Evolutionary conservation across 768 basidiomycete genomes (phyloP), one percentile per base, ranked within the genome.

Genomic region (Glaciozyma martinii): DNA sequence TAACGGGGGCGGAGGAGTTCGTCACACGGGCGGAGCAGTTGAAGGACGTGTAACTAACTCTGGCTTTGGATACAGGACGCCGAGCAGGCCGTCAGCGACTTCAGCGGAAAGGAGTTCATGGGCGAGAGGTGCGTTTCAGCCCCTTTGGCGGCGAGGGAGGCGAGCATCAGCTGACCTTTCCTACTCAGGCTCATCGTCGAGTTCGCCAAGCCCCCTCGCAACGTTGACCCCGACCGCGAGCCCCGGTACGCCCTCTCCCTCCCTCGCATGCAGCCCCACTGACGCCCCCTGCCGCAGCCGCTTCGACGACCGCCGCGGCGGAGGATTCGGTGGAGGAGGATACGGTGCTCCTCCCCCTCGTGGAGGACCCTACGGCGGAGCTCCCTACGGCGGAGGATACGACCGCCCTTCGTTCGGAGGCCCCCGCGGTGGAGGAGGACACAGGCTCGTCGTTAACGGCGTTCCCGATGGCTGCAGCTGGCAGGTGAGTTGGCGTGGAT

Each of bases 381-480:
- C 47, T 27, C 47, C 47, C 47, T 21, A 27, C 32, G 59, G 61
- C 7, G 43, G 52, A 53, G 58, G 42, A 53, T 83, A 59, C 85
- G 83, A 73, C 82, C 83, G 62, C 83, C 83, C 83, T 74, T 83
- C 84, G 73, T 79, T 79, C 56, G 81, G 80, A 77, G 30, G 78
- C 9, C 46, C 46, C 77, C 69, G 83, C 82, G 62, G 81, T 80
- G 49, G 80, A 40, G 61, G 53, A 19, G 73, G 71, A 27, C 66
- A 71, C 81, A 21, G 63, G 71, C 80, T 97, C 62, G 81, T 87
- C 66, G 90, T 99, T 65, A 83, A 87, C 46, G 90, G 90, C 61
- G 83, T 98, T 70, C 89, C 91, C 71, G 86, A 88, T 75, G 89
- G 93, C 76, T 94, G 91, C 54, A 95, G 92, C 78, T 98, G 93